Base-by-base conservation (phyloP, 2,329 filamentous ascomycete genomes). In the Teratosphaeria viscida region DNA sequence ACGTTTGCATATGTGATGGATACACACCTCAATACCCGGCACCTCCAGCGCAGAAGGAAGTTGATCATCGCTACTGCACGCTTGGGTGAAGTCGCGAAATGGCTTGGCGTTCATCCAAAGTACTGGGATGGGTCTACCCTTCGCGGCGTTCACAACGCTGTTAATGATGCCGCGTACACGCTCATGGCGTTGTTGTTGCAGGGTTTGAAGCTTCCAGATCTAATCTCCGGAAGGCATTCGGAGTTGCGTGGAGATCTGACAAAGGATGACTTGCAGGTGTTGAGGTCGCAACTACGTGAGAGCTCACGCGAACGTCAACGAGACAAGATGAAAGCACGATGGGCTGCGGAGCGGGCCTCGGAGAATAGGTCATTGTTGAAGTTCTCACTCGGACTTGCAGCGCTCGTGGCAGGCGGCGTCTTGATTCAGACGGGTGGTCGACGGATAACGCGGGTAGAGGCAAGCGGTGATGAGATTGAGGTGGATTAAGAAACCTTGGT, bases 1-100 rank as follows among this genome's bases (percentile, higher is more conserved):
- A 73, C 75, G 5, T 73, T 83, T 5, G 69, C 73, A 0, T 80
- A 80, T 55, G 75, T 89, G 26, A 64, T 85, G 26, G 87, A 91
- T 61, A 49, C 43, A n/a, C 3, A 19, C 23, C n/a, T 23, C 4
- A 49, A 49, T 11, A 49, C n/a, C 19, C 16, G 23, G 10, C 11
- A 49, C 19, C 19, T 19, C 8, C 23, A 10, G n/a, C 16, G 19
- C 8, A 6, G 23, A 23, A 19, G 16, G 16, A n/a, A 49, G 6
- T 19, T 49, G 19, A 49, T 19, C 5, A 49, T 49, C 16, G 16
- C 11, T 43, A 12, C 16, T 5, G 37, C 37, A 43, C 7, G 37
- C 37, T n/a, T 43, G 12, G 37, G 37, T 43, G 12, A 14, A 43
- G 37, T n/a, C 16, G 37, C 37, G 16, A 43, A 14, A 43, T 43